Percentiles rank a stretch among this genome's conserved stretches.
Evolutionary conservation across 441 rosid genomes (phyloP).

Genomic region (Capsella rubella): DNA sequence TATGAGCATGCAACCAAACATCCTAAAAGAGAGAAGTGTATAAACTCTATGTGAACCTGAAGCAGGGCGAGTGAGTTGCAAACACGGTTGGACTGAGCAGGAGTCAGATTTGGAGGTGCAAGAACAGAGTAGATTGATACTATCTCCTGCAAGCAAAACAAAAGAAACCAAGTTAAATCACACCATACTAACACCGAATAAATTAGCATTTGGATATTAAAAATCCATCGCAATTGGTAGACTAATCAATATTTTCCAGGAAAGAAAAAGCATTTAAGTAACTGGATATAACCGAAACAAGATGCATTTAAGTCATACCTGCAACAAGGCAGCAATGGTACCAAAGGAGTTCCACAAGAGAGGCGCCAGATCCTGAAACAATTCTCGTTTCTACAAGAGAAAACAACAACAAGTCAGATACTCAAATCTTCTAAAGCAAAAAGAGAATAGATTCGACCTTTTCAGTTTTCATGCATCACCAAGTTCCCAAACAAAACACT

Average conservation of each 20-base stretch:
- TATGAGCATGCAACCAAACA: conserved; percentile 3
- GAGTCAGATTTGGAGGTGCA: conserved; percentile 88
- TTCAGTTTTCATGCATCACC: neutral
- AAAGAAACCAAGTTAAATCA: conserved; percentile 13
- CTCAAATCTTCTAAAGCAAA: neutral
- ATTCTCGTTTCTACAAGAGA: conserved; percentile 73
- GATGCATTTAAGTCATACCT: conserved; percentile 58
- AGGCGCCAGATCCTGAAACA: conserved; percentile 92
- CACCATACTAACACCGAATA: neutral
- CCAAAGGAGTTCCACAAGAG: conserved; percentile 72
- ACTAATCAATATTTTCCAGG: neutral
- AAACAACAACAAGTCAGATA: conserved; percentile 34
- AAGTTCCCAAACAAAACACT: neutral
- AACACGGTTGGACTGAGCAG: conserved; percentile 96
- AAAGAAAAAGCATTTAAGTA: neutral
- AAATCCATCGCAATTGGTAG: conserved; percentile 3
- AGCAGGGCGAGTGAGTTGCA: conserved; percentile 99
- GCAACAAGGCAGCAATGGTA: conserved; percentile 59
- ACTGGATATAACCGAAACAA: conserved; percentile 36
- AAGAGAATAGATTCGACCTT: neutral
- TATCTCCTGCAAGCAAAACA: conserved; percentile 75
- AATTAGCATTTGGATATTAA: neutral
- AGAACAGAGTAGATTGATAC: conserved; percentile 96
- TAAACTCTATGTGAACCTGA: conserved; percentile 60
- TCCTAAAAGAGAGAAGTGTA: conserved; percentile 11